phyloP scores from a whole-genome alignment of 495 filamentous ascomycete genomes.

The Jackrogersella multiformis region DNA sequence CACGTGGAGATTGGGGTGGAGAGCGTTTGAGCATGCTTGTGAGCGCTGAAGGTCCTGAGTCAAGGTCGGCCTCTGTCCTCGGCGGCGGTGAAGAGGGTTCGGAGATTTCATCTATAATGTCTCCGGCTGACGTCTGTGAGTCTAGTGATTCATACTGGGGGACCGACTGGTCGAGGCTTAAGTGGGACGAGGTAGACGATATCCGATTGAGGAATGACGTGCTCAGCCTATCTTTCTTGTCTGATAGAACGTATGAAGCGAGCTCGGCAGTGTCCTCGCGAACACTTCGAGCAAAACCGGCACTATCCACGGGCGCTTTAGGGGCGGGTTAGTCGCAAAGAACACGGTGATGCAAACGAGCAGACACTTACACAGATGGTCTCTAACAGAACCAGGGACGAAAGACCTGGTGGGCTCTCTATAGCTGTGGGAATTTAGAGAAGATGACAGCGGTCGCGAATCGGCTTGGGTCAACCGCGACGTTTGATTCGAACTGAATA shows the following conservation, averaged over 20 bases:
- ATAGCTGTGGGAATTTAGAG: conserved; percentile 54
- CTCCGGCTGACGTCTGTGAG: conserved; percentile 35
- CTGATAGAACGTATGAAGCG: conserved; percentile 83
- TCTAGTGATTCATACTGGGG: conserved; percentile 33
- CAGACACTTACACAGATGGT: conserved; percentile 63
- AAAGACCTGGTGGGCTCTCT: conserved; percentile 81
- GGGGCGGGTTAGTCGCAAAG: conserved; percentile 32
- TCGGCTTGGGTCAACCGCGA: conserved; percentile 37
- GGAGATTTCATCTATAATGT: conserved; percentile 67
- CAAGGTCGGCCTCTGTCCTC: conserved; percentile 44
- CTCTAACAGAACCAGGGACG: conserved; percentile 76
- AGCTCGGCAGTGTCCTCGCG: conserved; percentile 92
- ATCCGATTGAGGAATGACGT: conserved; percentile 52
- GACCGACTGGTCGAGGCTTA: conserved; percentile 38
- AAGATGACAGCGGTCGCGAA: conserved; percentile 50
- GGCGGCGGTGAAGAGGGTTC: conserved; percentile 65
- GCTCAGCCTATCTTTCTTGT: conserved; percentile 57
- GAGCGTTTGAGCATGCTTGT: conserved; percentile 70
- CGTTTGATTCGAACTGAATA: conserved; percentile 29
- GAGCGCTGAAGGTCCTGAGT: conserved; percentile 65
- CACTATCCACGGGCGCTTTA: conserved; percentile 66
- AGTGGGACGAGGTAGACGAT: conserved; percentile 48
- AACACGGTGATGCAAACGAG: background rate
- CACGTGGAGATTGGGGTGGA: conserved; percentile 47
- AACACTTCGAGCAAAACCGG: conserved; percentile 78